A percentile compares a stretch with the other conserved stretches of the same genome.
Evolutionary conservation across 208 protist genomes (phyloP).

Genomic region (Endotrypanum monterogeii): DNA sequence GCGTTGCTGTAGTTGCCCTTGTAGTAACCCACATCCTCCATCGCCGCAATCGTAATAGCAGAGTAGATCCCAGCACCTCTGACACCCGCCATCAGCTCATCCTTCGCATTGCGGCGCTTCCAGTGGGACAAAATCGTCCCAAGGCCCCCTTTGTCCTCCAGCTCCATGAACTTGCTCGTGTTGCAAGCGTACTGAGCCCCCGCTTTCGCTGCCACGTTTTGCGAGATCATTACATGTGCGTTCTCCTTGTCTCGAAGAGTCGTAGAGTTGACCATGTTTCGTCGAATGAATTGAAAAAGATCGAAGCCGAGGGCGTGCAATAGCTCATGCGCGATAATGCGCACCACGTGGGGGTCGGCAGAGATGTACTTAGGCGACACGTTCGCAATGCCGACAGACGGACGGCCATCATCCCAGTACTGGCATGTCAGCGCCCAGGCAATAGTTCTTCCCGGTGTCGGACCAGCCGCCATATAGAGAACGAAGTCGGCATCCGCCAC

Average conservation of each 20-base stretch:
- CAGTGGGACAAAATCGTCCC: conserved; percentile 78
- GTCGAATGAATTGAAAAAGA: conserved; percentile 5
- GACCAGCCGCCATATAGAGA: conserved; percentile 54
- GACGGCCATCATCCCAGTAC: conserved; percentile 10
- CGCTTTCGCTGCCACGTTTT: conserved; percentile 34
- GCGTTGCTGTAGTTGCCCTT: conserved; percentile 52
- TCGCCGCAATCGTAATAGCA: conserved; percentile 74
- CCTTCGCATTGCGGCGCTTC: conserved; percentile 73
- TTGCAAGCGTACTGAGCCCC: conserved; percentile 68
- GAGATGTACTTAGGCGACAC: conserved; percentile 41
- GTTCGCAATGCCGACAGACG: conserved; percentile 45
- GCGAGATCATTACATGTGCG: conserved; percentile 23
- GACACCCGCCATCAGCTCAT: conserved; percentile 83
- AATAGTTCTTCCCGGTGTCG: conserved; percentile 7
- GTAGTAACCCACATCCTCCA: conserved; percentile 85
- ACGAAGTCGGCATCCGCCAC: conserved; percentile 52
- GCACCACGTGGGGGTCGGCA: conserved; percentile 2
- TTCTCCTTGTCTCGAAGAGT: conserved; percentile 34
- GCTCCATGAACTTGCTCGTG: conserved; percentile 50
- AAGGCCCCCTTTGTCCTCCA: conserved; percentile 68
- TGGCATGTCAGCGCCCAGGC: conserved; percentile 52
- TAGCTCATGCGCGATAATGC: conserved; percentile 69
- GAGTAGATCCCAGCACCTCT: conserved; percentile 36
- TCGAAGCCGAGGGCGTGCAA: conserved; percentile 83
- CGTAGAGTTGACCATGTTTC: conserved; percentile 5